Evolutionary conservation across 768 basidiomycete species (phyloP).

Genomic region (Thelephora aurantiotincta): DNA sequence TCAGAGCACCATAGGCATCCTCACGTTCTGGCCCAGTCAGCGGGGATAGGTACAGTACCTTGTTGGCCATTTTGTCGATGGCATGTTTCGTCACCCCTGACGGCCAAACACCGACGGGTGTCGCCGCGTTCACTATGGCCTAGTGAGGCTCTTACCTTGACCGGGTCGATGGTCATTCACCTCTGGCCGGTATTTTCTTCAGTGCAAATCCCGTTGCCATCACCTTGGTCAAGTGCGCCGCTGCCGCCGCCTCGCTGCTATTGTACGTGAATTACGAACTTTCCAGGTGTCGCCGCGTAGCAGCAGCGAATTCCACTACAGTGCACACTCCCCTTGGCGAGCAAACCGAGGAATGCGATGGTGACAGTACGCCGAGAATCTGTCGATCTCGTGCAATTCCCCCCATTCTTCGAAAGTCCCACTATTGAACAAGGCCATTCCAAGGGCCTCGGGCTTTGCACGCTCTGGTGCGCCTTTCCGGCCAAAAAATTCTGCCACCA

Average conservation of each 20-base stretch:
- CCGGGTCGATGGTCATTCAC: neutral
- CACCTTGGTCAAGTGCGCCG: constrained; percentile 64
- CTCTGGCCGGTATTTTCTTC: constrained; percentile 39
- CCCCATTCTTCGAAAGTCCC: constrained; percentile 53
- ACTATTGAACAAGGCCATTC: constrained; percentile 55
- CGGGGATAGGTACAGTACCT: constrained; percentile 48
- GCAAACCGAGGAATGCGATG: constrained; percentile 60
- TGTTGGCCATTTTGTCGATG: constrained; percentile 34
- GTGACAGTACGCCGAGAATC: constrained; percentile 68
- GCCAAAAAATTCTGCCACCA: constrained; percentile 41
- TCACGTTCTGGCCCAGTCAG: constrained; percentile 50
- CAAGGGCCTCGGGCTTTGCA: constrained; percentile 49
- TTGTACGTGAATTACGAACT: constrained; percentile 61
- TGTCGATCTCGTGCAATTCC: constrained; percentile 49
- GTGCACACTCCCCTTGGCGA: constrained; percentile 53
- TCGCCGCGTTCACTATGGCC: constrained; percentile 44
- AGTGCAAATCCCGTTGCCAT: constrained; percentile 63
- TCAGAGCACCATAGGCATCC: constrained; percentile 15
- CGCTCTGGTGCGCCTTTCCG: constrained; percentile 41
- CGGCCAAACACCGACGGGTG: constrained; percentile 64
- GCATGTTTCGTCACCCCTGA: constrained; percentile 59
- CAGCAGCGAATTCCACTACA: constrained; percentile 25
- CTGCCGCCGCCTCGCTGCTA: constrained; percentile 57
- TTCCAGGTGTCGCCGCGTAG: neutral
- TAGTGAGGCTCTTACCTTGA: neutral